Conservation (phyloP, 345 rosid species). For the Balakata baccata region DNA sequence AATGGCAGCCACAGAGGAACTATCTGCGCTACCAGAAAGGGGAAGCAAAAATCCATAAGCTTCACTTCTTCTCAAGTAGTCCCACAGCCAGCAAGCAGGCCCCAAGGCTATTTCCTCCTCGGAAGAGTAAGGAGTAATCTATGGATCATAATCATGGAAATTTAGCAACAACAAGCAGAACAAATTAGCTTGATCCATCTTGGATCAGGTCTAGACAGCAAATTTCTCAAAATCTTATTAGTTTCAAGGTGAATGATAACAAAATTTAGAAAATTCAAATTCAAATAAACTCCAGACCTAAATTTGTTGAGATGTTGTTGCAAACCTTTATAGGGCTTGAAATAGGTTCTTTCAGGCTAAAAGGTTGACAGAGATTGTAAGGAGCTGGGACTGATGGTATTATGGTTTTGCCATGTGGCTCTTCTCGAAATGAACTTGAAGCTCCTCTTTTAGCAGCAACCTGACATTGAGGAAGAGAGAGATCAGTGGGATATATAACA, state of each 20-base stretch:
- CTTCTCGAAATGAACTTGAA: slow-evolving; percentile 82
- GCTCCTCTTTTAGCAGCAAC: slow-evolving; percentile 92
- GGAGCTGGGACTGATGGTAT: slow-evolving; percentile 65
- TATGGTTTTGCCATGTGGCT: slow-evolving; percentile 68
- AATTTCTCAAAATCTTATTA: no score
- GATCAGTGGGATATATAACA: no score
- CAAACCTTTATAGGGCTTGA: slow-evolving; percentile 71
- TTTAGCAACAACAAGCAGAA: background rate
- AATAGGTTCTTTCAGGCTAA: slow-evolving; percentile 61
- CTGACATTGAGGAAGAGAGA: slow-evolving; percentile 37
- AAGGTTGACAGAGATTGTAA: slow-evolving; percentile 62
- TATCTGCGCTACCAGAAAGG: slow-evolving; percentile 95
- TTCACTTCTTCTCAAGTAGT: slow-evolving; percentile 92
- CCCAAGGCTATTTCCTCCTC: slow-evolving; percentile 98
- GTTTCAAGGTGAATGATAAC: no score
- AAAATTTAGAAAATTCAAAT: no score
- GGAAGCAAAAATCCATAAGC: slow-evolving; percentile 98
- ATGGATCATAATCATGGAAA: slow-evolving; percentile 1
- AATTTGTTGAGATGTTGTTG: background rate
- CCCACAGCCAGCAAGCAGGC: slow-evolving; percentile 99
- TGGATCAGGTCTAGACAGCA: background rate
- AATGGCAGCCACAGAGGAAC: slow-evolving; percentile 96
- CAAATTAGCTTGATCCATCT: no score
- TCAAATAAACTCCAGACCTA: background rate
- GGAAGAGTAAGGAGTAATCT: slow-evolving; percentile 79